These are phyloP conservation scores for Mycena crocata DNA, from an alignment of 768 basidiomycete species.

Conservation along the genomic window DNA sequence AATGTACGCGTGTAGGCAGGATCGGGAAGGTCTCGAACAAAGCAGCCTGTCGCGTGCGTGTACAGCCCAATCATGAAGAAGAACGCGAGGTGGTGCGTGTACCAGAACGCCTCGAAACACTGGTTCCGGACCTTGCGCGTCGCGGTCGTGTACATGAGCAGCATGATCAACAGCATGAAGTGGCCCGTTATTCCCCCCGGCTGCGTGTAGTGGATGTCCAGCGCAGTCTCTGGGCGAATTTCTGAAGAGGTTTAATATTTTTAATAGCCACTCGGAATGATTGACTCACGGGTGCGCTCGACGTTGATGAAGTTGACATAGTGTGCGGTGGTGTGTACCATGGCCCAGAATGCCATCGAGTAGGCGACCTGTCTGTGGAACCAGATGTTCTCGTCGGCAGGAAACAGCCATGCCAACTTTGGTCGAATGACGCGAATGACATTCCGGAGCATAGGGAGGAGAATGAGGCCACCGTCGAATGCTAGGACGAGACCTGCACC, in stretches of 20 bases:
- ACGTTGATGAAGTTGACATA: slow-evolving; percentile 95
- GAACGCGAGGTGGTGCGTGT: slow-evolving; percentile 94
- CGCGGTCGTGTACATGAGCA: slow-evolving; percentile 92
- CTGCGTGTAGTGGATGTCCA: slow-evolving; percentile 89
- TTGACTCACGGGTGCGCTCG: slow-evolving; percentile 79
- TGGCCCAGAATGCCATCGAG: slow-evolving; percentile 91
- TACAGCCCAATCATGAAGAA: slow-evolving; percentile 94
- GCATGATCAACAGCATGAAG: slow-evolving; percentile 94
- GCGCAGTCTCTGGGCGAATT: slow-evolving; percentile 80
- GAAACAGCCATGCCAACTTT: slow-evolving; percentile 82
- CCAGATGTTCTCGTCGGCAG: slow-evolving; percentile 96
- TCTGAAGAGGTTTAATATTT: slow-evolving; percentile 55
- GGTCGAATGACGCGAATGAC: slow-evolving; percentile 87
- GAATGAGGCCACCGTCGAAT: slow-evolving; percentile 87
- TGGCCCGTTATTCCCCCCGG: slow-evolving; percentile 93
- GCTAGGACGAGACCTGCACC: slow-evolving; percentile 93
- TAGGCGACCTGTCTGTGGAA: slow-evolving; percentile 96
- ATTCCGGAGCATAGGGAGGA: slow-evolving; percentile 91
- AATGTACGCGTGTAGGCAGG: slow-evolving; percentile 76
- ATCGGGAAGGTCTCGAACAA: slow-evolving; percentile 83
- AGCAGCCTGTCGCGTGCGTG: slow-evolving; percentile 93
- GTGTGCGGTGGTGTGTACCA: slow-evolving; percentile 94
- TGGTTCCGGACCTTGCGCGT: slow-evolving; percentile 88
- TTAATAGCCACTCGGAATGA: not conserved
- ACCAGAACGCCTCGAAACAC: slow-evolving; percentile 97